phyloP scores from a whole-genome alignment of 2,329 filamentous ascomycete genomes.

The Alternaria sp. region DNA sequence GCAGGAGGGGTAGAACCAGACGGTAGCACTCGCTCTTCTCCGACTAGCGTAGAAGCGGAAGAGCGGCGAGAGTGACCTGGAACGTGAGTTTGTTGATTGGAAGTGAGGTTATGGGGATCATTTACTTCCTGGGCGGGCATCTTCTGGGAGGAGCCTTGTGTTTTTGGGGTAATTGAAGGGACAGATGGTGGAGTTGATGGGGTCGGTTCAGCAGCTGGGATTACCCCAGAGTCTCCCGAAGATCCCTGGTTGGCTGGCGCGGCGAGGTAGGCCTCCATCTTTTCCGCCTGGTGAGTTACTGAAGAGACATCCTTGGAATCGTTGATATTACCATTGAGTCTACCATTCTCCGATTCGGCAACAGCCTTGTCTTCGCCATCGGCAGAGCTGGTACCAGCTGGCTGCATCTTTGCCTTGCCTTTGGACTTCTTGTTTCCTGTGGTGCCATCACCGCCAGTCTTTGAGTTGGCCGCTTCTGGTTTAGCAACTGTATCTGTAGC shows the following conservation, averaged over 20 bases:
- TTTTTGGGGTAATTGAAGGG: background rate
- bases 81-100: conserved; percentile 4
- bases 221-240: conserved; percentile 2
- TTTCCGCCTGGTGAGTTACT: conserved; percentile 23
- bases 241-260: background rate
- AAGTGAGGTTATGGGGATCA: background rate
- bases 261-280: background rate
- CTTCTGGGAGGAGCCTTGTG: conserved; percentile 6
- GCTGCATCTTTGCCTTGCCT: background rate
- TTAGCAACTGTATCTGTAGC: background rate
- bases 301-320: conserved; percentile 9
- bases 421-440: background rate
- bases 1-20: background rate
- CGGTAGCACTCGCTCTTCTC: background rate
- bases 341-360: conserved; percentile 6
- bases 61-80: background rate
- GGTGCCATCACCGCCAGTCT: background rate
- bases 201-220: conserved; percentile 10
- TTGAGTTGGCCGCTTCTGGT: background rate
- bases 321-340: conserved; percentile 16
- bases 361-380: background rate
- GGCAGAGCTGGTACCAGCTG: background rate
- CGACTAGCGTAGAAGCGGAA: conserved; percentile 11
- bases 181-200: background rate
- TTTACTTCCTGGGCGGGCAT: conserved; percentile 9